phyloP scores from a whole-genome alignment of 1,284 basidiomycete genomes.

The Sanguinoderma infundibulare region DNA sequence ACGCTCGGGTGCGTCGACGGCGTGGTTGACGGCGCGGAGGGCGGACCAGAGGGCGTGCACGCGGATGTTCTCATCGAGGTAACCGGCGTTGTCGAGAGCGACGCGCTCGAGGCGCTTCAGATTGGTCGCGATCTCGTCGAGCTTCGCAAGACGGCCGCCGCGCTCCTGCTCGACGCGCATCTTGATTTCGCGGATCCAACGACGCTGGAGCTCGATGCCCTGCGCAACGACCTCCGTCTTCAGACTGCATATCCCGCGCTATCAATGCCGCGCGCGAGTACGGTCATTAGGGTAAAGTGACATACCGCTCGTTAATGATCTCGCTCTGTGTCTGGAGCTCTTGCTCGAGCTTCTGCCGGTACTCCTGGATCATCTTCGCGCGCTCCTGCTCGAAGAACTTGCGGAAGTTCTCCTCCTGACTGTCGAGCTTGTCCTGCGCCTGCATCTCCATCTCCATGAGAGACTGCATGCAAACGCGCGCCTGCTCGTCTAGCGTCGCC shows the following conservation, averaged over 20 bases:
- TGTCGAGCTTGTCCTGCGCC: conserved; percentile 82
- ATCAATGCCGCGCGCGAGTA: not conserved
- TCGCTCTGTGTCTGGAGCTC: conserved; percentile 91
- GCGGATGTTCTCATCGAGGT: conserved; percentile 89
- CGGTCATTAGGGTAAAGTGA: not conserved
- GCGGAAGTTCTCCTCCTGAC: conserved; percentile 88
- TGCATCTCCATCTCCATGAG: conserved; percentile 86
- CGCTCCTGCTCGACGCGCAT: conserved; percentile 96
- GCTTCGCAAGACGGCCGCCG: conserved; percentile 92
- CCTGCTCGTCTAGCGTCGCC: conserved; percentile 81
- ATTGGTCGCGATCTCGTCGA: conserved; percentile 90
- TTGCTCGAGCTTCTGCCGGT: conserved; percentile 85
- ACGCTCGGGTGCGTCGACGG: conserved; percentile 63
- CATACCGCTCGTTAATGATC: conserved; percentile 91
- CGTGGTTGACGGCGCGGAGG: conserved; percentile 61
- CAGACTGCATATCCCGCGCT: conserved; percentile 54
- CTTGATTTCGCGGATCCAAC: conserved; percentile 97
- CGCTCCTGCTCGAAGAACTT: conserved; percentile 85
- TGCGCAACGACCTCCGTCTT: conserved; percentile 96
- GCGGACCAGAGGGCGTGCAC: conserved; percentile 84
- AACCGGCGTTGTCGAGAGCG: conserved; percentile 88
- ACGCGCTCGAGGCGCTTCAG: conserved; percentile 92
- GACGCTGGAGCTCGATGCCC: conserved; percentile 95
- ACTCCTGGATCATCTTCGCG: conserved; percentile 74
- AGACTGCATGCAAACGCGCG: conserved; percentile 83